Base-by-base conservation (phyloP, 148 eudicot species). In the Agrostemma githago region DNA sequence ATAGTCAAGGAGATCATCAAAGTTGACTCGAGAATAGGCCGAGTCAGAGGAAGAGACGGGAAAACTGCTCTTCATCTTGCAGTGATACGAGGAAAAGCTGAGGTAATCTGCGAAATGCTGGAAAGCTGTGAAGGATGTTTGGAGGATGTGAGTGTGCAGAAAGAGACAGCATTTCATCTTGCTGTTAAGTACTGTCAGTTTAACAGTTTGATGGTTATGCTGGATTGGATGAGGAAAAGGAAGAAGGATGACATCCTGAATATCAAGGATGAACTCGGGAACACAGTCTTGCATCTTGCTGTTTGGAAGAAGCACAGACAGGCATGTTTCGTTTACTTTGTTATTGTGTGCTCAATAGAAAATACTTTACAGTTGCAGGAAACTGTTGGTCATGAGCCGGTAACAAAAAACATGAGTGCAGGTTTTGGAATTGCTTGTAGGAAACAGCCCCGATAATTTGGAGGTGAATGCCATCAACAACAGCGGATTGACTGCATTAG, bases 141-240 rank as follows among this genome's bases (percentile, higher is more conserved):
- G 14, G 74, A 70, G 20, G 86, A 83, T 38, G 76, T 81, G 63
- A 87, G 92, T 3, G 83, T 82, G 34, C 81, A 84, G 9, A 79
- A 79, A 12, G 96, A 88, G 72, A 88, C 86, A 5, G 76, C 78
- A 73, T 85, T 91, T 42, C 92, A 87, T 80, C 80, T 88, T 40
- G 88, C 90, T 5, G 87, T 90, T 11, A 84, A 79, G 66, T 74
- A 68, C 66, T 71, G 43, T 65, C 92, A 82, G 60, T 74, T 77
- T 26, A 86, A 70, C 6, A 86, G 83, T 12, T 77, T 87, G 12
- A 68, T 26, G 26, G 75, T 79, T 21, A 42, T 86, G 80, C 67
- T 79, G 63, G 88, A 85, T 44, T 80, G 85, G 80, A 38, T 79
- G 8, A 79, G 71, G 72, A 20, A 51, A 59, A 65, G 17, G 46